phyloP scores from a whole-genome alignment of 2,329 filamentous ascomycete genomes.

The Exophiala lecanii-corni region DNA sequence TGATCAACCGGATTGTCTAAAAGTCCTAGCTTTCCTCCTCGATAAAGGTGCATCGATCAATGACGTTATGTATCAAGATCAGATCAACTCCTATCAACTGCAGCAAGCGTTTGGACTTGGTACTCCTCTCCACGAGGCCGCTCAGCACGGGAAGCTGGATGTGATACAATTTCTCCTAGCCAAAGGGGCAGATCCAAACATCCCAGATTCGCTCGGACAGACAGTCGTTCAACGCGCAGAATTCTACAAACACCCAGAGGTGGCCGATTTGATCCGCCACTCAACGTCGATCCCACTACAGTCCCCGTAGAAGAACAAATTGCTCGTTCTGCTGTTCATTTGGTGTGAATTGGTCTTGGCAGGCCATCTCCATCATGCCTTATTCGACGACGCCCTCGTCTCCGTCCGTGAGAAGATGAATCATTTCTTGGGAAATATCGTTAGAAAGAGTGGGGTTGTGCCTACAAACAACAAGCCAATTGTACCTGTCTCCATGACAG shows the following conservation, averaged over 20 bases:
- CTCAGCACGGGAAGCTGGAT: conserved; percentile 3
- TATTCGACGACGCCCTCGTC: no score
- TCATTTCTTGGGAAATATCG: no score
- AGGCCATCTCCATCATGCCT: no score
- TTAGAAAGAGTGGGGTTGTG: no score
- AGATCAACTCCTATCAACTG: conserved; percentile 1
- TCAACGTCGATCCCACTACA: background rate
- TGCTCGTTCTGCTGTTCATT: no score
- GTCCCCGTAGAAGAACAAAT: no score
- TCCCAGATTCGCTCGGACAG: no score
- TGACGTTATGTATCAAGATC: conserved; percentile 8
- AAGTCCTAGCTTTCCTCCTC: conserved; percentile 8
- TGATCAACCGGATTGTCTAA: conserved; percentile 3
- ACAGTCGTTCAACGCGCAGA: conserved; percentile 4
- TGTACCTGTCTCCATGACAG: no score
- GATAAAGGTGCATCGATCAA: conserved; percentile 3
- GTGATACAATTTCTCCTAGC: conserved; percentile 1
- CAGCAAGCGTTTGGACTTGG: conserved; percentile 7
- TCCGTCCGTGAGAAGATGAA: no score
- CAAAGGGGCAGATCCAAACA: conserved; percentile 1
- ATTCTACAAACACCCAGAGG: background rate
- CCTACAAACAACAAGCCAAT: no score
- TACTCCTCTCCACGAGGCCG: conserved; percentile 6
- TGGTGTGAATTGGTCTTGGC: no score
- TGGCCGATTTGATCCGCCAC: background rate